phyloP scores from a whole-genome alignment of 257 asterid species.

The Apocynum venetum region DNA sequence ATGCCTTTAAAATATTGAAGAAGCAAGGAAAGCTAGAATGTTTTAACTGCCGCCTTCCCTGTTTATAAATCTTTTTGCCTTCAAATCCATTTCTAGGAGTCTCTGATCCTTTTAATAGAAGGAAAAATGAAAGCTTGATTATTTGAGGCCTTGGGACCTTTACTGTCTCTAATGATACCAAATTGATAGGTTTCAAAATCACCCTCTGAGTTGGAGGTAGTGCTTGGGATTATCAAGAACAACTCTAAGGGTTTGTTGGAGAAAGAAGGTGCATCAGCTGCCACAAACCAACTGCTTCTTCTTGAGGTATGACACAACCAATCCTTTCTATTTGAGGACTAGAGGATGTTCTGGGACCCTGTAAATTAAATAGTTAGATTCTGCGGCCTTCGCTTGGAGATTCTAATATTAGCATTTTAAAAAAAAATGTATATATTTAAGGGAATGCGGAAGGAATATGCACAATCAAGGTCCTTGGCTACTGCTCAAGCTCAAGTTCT shows the following conservation, averaged over 20 bases:
- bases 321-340: not conserved
- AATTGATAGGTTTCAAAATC: conserved; percentile 65
- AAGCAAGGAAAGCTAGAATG: not conserved
- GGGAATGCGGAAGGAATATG: conserved; percentile 96
- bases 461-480: conserved; percentile 75
- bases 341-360: not conserved
- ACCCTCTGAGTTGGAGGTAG: conserved; percentile 90
- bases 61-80: not conserved
- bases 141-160: not conserved
- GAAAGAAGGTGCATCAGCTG: conserved; percentile 56
- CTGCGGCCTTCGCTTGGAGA: not conserved
- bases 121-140: conserved; percentile 6
- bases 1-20: not conserved
- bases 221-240: conserved; percentile 79
- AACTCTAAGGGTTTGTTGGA: conserved; percentile 66
- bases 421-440: conserved; percentile 17
- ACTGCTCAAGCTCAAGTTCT: conserved; percentile 86
- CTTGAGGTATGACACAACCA: conserved; percentile 61
- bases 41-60: not conserved
- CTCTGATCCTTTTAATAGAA: not conserved
- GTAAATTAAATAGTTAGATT: not conserved
- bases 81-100: not conserved
- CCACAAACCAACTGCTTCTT: conserved; percentile 75
- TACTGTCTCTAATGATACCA: not conserved
- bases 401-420: conserved; percentile 6